Percentiles rank a stretch among this genome's conserved stretches.
These are phyloP conservation scores for Ophiostoma pallidulum DNA, from an alignment of 2,329 filamentous ascomycete genomes.

Conservation along the genomic window DNA sequence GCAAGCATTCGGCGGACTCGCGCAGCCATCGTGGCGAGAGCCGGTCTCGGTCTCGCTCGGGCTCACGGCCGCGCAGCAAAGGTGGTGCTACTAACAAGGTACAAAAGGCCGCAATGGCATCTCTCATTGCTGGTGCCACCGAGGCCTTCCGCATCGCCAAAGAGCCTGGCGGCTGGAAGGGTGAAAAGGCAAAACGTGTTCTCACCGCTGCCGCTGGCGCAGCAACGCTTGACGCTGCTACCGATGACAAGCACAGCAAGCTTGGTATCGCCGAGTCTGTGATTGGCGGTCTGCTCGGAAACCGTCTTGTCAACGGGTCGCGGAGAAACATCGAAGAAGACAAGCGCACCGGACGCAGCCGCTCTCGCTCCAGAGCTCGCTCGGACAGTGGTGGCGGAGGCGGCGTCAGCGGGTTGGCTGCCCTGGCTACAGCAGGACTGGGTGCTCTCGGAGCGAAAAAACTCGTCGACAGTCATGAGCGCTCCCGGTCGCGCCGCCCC, in stretches of 20 bases:
- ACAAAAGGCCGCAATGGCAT: slow-evolving; percentile 83
- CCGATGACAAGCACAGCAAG: slow-evolving; percentile 68
- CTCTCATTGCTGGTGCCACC: slow-evolving; percentile 78
- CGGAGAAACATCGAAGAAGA: slow-evolving; percentile 56
- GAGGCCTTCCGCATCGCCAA: slow-evolving; percentile 88
- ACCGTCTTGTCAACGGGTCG: slow-evolving; percentile 75
- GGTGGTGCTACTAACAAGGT: slow-evolving; percentile 47
- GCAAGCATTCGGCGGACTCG: slow-evolving; percentile 28
- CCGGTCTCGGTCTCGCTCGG: slow-evolving; percentile 31
- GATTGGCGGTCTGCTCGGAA: slow-evolving; percentile 78
- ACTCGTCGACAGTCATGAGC: slow-evolving; percentile 37
- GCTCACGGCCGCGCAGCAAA: slow-evolving; percentile 38
- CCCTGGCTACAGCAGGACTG: slow-evolving; percentile 52
- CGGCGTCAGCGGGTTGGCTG: slow-evolving; percentile 46
- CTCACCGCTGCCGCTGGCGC: slow-evolving; percentile 80
- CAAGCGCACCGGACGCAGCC: slow-evolving; percentile 51
- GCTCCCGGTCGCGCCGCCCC: slow-evolving; percentile 46
- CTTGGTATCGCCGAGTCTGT: slow-evolving; percentile 79
- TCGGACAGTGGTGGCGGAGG: slow-evolving; percentile 38
- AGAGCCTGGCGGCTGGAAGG: slow-evolving; percentile 80
- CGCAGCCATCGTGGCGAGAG: slow-evolving; percentile 40
- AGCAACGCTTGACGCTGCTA: slow-evolving; percentile 72
- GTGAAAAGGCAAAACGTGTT: slow-evolving; percentile 84
- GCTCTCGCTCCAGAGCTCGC: slow-evolving; percentile 56
- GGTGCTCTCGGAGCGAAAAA: slow-evolving; percentile 55